Conservation (phyloP, 164 flowering plant genomes). For the Stephania yunnanensis region DNA sequence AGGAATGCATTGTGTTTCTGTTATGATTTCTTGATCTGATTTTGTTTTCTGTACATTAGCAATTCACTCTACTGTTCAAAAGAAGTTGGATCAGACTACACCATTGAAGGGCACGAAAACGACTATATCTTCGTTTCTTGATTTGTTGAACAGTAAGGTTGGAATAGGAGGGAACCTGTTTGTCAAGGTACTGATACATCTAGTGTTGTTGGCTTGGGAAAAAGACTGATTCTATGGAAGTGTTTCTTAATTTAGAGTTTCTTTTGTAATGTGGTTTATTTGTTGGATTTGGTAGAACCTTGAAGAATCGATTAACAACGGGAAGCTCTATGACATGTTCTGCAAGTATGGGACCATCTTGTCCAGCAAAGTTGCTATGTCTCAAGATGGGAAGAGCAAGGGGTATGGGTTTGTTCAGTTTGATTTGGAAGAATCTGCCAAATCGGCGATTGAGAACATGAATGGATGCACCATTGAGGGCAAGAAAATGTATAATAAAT, state of each 20-base stretch:
- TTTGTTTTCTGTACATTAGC: conserved; percentile 30
- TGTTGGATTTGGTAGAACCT: conserved; percentile 43
- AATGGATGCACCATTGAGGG: conserved; percentile 48
- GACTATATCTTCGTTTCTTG: conserved; percentile 55
- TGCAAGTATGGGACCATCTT: conserved; percentile 49
- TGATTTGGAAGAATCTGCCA: conserved; percentile 63
- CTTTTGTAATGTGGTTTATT: conserved; percentile 4
- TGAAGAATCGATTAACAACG: conserved; percentile 44
- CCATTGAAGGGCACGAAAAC: conserved; percentile 53
- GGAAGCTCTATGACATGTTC: conserved; percentile 54
- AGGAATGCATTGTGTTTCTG: too few species aligned
- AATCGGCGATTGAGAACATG: conserved; percentile 49
- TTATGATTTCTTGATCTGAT: too few species aligned
- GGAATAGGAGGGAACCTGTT: conserved; percentile 78
- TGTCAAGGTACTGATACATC: conserved; percentile 49
- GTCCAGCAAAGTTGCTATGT: conserved; percentile 64
- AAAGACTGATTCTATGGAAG: neutral
- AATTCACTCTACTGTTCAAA: conserved; percentile 33
- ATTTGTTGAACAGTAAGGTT: conserved; percentile 58
- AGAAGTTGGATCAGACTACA: conserved; percentile 40
- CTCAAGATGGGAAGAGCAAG: conserved; percentile 71
- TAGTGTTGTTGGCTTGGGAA: neutral
- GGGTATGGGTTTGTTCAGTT: conserved; percentile 88
- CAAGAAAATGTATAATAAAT: conserved; percentile 46
- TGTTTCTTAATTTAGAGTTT: neutral